These are phyloP conservation scores for Physcomitrellopsis africana DNA, from an alignment of 225 moss, liverwort and hornwort genomes.

Conservation along the genomic window DNA sequence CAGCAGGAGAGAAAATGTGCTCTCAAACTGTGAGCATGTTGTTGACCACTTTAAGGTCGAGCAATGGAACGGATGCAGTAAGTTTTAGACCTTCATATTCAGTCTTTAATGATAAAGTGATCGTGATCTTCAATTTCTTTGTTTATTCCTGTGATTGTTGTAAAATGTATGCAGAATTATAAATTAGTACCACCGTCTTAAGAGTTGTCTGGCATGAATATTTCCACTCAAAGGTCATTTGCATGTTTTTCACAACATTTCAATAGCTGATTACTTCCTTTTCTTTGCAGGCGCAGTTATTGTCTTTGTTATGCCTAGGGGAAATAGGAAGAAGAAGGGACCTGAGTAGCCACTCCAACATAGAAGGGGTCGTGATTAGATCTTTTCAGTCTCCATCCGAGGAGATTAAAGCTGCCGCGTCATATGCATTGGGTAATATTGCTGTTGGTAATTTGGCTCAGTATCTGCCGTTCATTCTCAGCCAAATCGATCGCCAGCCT, in stretches of 20 bases:
- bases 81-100: slow-evolving; percentile 30
- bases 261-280: slow-evolving; percentile 15
- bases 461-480: slow-evolving; percentile 95
- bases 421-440: slow-evolving; percentile 96
- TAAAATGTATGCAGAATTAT: not conserved
- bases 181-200: not conserved
- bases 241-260: not conserved
- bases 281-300: slow-evolving; percentile 79
- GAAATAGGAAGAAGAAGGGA: slow-evolving; percentile 98
- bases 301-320: slow-evolving; percentile 91
- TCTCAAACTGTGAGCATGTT: slow-evolving; percentile 97
- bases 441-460: slow-evolving; percentile 93
- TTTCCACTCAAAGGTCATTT: slow-evolving; percentile 25
- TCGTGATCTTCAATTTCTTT: slow-evolving; percentile 22
- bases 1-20: slow-evolving; percentile 95
- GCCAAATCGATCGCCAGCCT: slow-evolving; percentile 95
- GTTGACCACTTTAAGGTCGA: slow-evolving; percentile 74
- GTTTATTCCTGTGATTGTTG: not conserved
- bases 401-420: slow-evolving; percentile 98
- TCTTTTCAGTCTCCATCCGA: slow-evolving; percentile 98
- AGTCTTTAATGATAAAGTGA: slow-evolving; percentile 10
- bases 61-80: slow-evolving; percentile 91
- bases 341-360: slow-evolving; percentile 78
- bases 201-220: slow-evolving; percentile 19
- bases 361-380: slow-evolving; percentile 90